Conservation (phyloP, 1,284 basidiomycete species). For the Apiotrichum montevideense region DNA sequence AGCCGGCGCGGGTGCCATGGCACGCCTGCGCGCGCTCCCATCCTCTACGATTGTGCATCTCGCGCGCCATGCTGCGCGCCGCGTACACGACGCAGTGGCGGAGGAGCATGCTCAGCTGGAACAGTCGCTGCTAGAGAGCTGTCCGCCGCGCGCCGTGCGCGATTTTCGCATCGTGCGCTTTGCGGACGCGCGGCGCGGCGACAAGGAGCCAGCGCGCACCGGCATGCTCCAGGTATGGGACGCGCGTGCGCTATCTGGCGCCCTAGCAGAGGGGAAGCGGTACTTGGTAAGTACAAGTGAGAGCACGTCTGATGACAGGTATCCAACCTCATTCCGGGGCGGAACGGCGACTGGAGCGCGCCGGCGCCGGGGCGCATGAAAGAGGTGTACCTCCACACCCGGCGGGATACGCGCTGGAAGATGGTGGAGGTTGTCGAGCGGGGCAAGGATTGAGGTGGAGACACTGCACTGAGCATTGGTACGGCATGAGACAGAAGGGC, state of each 20-base stretch:
- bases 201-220: constrained; percentile 53
- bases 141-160: constrained; percentile 70
- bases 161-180: constrained; percentile 73
- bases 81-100: constrained; percentile 53
- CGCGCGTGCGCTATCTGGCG: constrained; percentile 55
- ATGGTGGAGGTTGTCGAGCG: constrained; percentile 3
- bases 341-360: constrained; percentile 58
- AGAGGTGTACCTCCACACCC: constrained; percentile 63
- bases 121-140: constrained; percentile 63
- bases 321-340: constrained; percentile 56
- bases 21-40: constrained; percentile 48
- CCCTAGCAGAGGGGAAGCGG: constrained; percentile 60
- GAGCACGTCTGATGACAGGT: too few relatives aligned
- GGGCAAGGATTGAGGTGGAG: too few relatives aligned
- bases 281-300: constrained; percentile 53
- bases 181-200: constrained; percentile 59
- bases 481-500: too few relatives aligned
- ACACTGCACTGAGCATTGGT: too few relatives aligned
- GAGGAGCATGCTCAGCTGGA: constrained; percentile 58
- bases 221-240: constrained; percentile 84
- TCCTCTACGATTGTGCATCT: constrained; percentile 59
- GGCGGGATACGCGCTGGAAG: constrained; percentile 57
- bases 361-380: constrained; percentile 37
- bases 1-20: constrained; percentile 30
- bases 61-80: constrained; percentile 54